phyloP scores from a whole-genome alignment of 2,329 filamentous ascomycete genomes.

The Alternaria panax region DNA sequence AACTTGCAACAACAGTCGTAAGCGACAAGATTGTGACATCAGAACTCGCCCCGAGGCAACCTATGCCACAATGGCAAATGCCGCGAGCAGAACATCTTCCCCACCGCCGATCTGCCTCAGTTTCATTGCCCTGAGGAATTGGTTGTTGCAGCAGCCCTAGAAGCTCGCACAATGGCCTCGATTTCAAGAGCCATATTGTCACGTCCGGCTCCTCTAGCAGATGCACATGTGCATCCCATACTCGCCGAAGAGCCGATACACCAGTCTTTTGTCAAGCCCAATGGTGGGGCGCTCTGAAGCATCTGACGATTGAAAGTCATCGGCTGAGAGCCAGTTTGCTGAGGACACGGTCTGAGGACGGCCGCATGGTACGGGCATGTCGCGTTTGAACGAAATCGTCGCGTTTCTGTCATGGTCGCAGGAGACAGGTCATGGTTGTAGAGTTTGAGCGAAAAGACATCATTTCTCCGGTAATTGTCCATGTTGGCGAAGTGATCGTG shows the following conservation, averaged over 20 bases:
- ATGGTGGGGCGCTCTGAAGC: conserved; percentile 2
- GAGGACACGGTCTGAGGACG: not conserved
- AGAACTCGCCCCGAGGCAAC: not conserved
- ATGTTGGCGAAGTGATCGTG: not conserved
- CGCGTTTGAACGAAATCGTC: not conserved
- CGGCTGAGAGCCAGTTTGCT: not conserved
- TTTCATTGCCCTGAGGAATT: not conserved
- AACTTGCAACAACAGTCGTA: no score
- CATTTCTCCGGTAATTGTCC: not conserved
- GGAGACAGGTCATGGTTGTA: not conserved
- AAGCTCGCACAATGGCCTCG: conserved; percentile 1
- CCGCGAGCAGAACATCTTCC: no score
- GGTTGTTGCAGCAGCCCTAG: not conserved
- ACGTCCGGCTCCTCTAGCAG: not conserved
- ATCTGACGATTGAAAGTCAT: not conserved
- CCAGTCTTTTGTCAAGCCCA: not conserved
- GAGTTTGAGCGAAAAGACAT: conserved; percentile 2
- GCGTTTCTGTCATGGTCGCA: not conserved
- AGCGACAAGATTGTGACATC: no score
- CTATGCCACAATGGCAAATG: not conserved
- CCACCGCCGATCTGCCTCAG: not conserved
- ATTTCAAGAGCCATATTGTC: conserved; percentile 8
- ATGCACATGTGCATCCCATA: conserved; percentile 10
- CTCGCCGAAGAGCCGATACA: conserved; percentile 10
- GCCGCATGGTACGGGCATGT: conserved; percentile 8